Evolutionary conservation across 345 rosid genomes (phyloP).

Genomic region (Melaleuca alternifolia): DNA sequence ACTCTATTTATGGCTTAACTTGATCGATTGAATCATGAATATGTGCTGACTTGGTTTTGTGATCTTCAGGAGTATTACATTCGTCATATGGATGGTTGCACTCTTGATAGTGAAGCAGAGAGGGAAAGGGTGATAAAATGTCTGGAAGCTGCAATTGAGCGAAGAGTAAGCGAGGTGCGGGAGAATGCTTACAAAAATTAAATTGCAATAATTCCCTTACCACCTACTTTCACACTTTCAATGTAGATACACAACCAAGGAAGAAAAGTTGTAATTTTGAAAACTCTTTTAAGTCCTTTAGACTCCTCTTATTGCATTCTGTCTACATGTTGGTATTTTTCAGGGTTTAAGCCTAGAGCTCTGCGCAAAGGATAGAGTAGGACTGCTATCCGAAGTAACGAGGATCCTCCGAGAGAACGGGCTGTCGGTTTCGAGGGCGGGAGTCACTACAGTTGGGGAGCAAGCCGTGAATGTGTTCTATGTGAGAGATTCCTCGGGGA

Average conservation of each 20-base stretch:
- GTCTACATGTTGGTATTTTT: background rate
- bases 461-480: conserved; percentile 82
- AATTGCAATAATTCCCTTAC: background rate
- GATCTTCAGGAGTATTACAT: conserved; percentile 62
- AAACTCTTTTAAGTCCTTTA: background rate
- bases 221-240: background rate
- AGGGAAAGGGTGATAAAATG: conserved; percentile 83
- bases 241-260: background rate
- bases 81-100: conserved; percentile 92
- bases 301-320: background rate
- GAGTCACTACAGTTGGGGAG: conserved; percentile 78
- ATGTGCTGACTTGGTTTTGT: background rate
- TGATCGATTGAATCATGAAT: background rate
- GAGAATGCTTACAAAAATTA: background rate
- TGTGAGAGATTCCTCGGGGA: conserved; percentile 78
- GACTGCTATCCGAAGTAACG: conserved; percentile 76
- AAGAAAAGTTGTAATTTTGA: background rate
- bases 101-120: conserved; percentile 70
- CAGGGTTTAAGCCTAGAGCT: conserved; percentile 88
- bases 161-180: conserved; percentile 90
- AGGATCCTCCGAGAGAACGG: conserved; percentile 85
- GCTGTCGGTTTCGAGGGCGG: conserved; percentile 70
- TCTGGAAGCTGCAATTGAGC: conserved; percentile 73
- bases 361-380: conserved; percentile 79
- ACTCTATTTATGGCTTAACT: background rate